Evolutionary conservation across 192 early-diverging fungal genomes (phyloP), one percentile per base, ranked within the genome.

Genomic region (Podila epigama): DNA sequence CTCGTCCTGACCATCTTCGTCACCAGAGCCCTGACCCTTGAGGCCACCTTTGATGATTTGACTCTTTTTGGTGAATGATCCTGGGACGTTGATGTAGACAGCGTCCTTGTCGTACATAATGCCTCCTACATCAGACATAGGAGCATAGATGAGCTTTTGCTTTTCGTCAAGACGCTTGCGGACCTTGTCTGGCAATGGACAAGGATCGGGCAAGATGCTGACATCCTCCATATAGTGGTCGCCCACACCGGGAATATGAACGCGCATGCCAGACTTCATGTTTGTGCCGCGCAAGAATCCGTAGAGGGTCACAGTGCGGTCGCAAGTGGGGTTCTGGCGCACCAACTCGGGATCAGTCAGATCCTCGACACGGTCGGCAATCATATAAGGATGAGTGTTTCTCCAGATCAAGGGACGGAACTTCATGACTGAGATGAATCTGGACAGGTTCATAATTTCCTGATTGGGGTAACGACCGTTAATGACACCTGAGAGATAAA

Each of bases 61-160:
- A 15, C 75, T 82, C 69, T 85, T 82, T 66, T 88, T 87, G 31
- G 89, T 89, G 68, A 94, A 94, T 36, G 86, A 84, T 39, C 95
- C 96, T 31, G 94, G 93, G 22, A 99, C 92, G 59, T 97, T 94
- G 70, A 99, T 97, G 70, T 99, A 99, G 25, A 99, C 95, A 7
- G 96, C 98, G 84, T 99, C 98, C 82, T 96, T 97, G 81, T 99
- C 98, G 83, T 98, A 98, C 89, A 98, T 90, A 59, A 99, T 93
- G 51, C 98, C 98, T 66, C 95, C 96, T 29, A 99, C 94, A 68
- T 97, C 96, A 0, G 95, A 94, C 94, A 97, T 98, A 28, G 98
- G 98, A 27, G 97, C 98, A 66, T 97, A 98, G 53, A 99, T 93
- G 29, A 98, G 87, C 82, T 97, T 97, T 68, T 95, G 91, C 56